phyloP scores from a whole-genome alignment of 495 filamentous ascomycete genomes.

The Lindgomyces ingoldianus region DNA sequence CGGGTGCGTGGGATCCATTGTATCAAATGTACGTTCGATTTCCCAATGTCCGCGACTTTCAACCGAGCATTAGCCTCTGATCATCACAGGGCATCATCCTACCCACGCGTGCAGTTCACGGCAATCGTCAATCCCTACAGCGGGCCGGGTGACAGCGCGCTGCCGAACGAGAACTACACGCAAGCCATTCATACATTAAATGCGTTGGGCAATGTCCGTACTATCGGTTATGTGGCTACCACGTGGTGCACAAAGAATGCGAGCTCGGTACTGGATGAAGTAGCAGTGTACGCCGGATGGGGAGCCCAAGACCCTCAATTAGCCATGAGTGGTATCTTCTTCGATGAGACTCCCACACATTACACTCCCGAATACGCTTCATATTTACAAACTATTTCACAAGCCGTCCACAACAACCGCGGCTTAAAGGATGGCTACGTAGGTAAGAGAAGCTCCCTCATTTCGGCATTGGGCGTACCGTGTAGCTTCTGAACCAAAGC shows the following conservation, averaged over 20 bases:
- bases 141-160: conserved; percentile 33
- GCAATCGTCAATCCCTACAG: conserved; percentile 39
- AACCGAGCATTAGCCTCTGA: conserved; percentile 7
- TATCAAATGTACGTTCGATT: conserved; percentile 26
- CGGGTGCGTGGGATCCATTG: conserved; percentile 37
- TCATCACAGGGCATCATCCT: conserved; percentile 25
- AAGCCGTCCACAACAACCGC: conserved; percentile 37
- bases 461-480: conserved; percentile 24
- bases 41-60: neutral
- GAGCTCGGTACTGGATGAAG: conserved; percentile 28
- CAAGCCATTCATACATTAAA: conserved; percentile 37
- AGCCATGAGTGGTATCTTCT: conserved; percentile 34
- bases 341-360: conserved; percentile 36
- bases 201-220: conserved; percentile 30
- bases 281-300: conserved; percentile 33
- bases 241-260: conserved; percentile 31
- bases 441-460: conserved; percentile 30
- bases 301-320: conserved; percentile 13
- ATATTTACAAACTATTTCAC: conserved; percentile 44
- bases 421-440: conserved; percentile 32
- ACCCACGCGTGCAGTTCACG: conserved; percentile 37
- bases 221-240: conserved; percentile 41
- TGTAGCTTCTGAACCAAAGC: conserved; percentile 8
- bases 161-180: conserved; percentile 34
- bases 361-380: conserved; percentile 38